These are phyloP conservation scores for Pulveroboletus sp. DNA, from an alignment of 768 basidiomycete species.

Conservation along the genomic window DNA sequence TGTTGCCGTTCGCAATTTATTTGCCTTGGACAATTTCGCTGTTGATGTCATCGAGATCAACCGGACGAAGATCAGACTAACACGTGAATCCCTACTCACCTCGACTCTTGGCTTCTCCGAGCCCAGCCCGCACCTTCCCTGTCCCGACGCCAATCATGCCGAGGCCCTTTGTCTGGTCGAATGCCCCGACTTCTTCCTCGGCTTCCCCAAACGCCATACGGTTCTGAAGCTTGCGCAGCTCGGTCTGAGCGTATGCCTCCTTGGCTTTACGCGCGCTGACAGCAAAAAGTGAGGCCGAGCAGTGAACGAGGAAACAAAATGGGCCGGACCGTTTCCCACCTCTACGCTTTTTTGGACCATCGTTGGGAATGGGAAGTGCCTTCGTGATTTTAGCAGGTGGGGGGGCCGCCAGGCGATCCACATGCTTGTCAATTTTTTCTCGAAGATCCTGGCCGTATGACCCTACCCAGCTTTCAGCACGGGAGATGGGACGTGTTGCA, in stretches of 20 bases:
- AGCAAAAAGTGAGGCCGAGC: not conserved
- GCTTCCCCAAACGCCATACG: conserved; percentile 94
- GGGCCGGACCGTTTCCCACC: conserved; percentile 84
- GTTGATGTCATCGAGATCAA: conserved; percentile 8
- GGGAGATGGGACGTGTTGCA: not conserved
- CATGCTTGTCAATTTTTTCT: conserved; percentile 89
- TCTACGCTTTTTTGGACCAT: conserved; percentile 92
- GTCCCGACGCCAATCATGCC: conserved; percentile 92
- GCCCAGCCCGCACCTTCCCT: conserved; percentile 86
- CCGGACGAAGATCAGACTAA: not conserved
- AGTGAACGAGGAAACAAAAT: not conserved
- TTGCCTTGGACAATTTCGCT: conserved; percentile 96
- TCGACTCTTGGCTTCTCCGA: conserved; percentile 87
- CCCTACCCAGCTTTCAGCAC: conserved; percentile 37
- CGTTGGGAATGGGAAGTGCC: conserved; percentile 90
- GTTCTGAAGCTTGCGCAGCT: conserved; percentile 95
- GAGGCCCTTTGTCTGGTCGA: conserved; percentile 95
- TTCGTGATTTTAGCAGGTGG: conserved; percentile 93
- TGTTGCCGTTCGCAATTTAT: conserved; percentile 85
- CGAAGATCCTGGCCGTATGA: conserved; percentile 78
- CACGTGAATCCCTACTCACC: conserved; percentile 49
- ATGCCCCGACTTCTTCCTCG: conserved; percentile 94
- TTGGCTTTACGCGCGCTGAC: conserved; percentile 94
- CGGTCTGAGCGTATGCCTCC: conserved; percentile 95
- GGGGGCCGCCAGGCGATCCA: conserved; percentile 89